These are phyloP conservation scores for Pseudogymnoascus sp. DNA, from an alignment of 2,329 filamentous ascomycete genomes.

Conservation along the genomic window DNA sequence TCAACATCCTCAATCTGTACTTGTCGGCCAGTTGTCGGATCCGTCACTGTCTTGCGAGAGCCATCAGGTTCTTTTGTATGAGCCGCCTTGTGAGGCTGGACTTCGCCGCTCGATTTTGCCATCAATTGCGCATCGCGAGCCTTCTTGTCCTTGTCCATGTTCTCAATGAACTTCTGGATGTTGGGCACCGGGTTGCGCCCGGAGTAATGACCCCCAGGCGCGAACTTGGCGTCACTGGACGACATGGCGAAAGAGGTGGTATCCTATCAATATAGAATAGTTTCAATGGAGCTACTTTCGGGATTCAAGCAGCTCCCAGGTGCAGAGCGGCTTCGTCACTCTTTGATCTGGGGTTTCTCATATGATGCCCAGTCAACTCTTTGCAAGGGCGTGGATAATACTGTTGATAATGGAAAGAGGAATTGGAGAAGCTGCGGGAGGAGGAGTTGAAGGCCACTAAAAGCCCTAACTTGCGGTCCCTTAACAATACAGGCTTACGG, in stretches of 20 bases:
- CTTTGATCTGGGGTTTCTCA: not conserved
- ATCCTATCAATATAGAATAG: not conserved
- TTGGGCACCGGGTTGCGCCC: conserved; percentile 79
- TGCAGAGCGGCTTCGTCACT: not conserved
- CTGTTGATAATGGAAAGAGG: not conserved
- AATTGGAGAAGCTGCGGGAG: not conserved
- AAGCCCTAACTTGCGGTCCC: not conserved
- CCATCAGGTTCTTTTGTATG: not conserved
- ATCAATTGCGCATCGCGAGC: conserved; percentile 67
- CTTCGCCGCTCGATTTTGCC: conserved; percentile 36
- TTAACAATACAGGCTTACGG: not conserved
- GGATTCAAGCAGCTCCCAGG: not conserved
- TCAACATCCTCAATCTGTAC: conserved; percentile 80
- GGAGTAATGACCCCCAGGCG: conserved; percentile 66
- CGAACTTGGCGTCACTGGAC: conserved; percentile 18
- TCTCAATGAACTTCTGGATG: conserved; percentile 73
- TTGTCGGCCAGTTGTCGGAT: conserved; percentile 80
- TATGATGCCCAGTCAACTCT: not conserved
- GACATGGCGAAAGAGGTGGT: conserved; percentile 17
- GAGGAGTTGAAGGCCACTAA: not conserved
- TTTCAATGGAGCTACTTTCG: conserved; percentile 4
- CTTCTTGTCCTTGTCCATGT: conserved; percentile 71
- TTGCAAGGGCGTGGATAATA: not conserved
- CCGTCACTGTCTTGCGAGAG: conserved; percentile 57
- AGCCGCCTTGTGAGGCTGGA: conserved; percentile 33